A percentile compares a stretch with the other conserved stretches of the same genome.
These are phyloP conservation scores for Kalmusia sp. DNA, from an alignment of 2,329 filamentous ascomycete genomes.

Conservation along the genomic window DNA sequence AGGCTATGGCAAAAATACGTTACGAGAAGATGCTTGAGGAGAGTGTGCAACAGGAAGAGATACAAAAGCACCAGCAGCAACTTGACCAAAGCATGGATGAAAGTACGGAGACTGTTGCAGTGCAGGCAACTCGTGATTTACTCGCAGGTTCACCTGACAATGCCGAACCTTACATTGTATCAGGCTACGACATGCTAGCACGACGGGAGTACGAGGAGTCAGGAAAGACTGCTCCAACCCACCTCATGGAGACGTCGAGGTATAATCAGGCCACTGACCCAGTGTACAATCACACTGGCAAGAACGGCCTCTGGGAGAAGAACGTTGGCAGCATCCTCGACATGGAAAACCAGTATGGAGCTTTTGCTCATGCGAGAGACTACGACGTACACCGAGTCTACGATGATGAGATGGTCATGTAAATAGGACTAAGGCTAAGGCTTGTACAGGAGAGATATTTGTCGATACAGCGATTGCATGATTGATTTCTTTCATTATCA, in stretches of 20 bases:
- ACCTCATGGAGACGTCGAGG: slow-evolving; percentile 41
- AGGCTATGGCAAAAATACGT: slow-evolving; percentile 63
- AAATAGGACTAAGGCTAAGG: background rate
- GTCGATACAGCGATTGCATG: background rate
- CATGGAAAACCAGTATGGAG: slow-evolving; percentile 75
- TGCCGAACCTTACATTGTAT: slow-evolving; percentile 83
- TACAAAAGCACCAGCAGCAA: slow-evolving; percentile 35
- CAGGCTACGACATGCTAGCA: slow-evolving; percentile 77
- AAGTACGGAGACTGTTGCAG: slow-evolving; percentile 16
- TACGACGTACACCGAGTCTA: slow-evolving; percentile 51
- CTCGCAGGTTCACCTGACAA: slow-evolving; percentile 41
- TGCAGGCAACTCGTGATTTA: slow-evolving; percentile 22
- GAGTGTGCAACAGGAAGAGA: slow-evolving; percentile 35
- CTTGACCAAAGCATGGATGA: slow-evolving; percentile 36
- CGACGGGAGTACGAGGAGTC: slow-evolving; percentile 68
- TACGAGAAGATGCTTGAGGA: slow-evolving; percentile 59
- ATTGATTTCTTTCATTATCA: background rate
- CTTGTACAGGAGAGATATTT: background rate
- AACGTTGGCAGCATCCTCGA: slow-evolving; percentile 51
- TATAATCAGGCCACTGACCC: slow-evolving; percentile 71
- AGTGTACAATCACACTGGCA: slow-evolving; percentile 62
- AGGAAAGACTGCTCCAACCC: slow-evolving; percentile 32
- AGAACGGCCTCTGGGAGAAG: slow-evolving; percentile 55
- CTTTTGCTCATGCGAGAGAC: slow-evolving; percentile 62
- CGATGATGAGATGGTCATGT: slow-evolving; percentile 52